These are phyloP conservation scores for Candida buenavistaensis DNA, from an alignment of 1,139 yeast genomes.

Conservation along the genomic window DNA sequence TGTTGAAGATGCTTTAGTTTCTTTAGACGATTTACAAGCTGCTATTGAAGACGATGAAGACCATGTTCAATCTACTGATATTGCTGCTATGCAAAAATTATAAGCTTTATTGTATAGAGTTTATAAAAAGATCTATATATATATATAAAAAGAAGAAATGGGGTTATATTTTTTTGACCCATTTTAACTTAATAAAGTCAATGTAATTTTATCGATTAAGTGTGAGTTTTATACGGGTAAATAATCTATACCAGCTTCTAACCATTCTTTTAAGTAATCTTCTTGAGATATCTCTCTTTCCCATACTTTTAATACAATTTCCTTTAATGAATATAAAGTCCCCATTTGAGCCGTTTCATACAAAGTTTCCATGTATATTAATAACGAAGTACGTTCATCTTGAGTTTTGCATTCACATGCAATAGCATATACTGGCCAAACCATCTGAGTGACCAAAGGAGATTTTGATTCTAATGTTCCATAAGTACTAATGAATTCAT, in stretches of 20 bases:
- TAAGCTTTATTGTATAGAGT: conserved; percentile 38
- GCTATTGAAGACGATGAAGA: conserved; percentile 94
- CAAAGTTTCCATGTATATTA: conserved; percentile 35
- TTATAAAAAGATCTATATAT: too few species aligned
- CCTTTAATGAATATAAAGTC: conserved; percentile 40
- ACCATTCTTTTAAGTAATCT: conserved; percentile 44
- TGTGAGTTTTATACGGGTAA: conserved; percentile 40
- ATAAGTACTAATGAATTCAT: conserved; percentile 48
- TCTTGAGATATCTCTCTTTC: conserved; percentile 35
- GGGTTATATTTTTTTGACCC: background rate
- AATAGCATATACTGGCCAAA: conserved; percentile 55
- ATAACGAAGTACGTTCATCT: conserved; percentile 27
- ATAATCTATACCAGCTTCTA: conserved; percentile 48
- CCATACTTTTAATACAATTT: conserved; percentile 46
- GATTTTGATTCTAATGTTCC: conserved; percentile 40
- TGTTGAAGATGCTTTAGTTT: conserved; percentile 94
- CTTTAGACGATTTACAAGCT: conserved; percentile 86
- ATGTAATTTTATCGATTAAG: too few species aligned
- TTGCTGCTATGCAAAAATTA: conserved; percentile 98
- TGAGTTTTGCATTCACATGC: conserved; percentile 39
- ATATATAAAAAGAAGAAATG: too few species aligned
- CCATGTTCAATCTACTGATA: conserved; percentile 97
- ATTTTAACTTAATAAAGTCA: too few species aligned
- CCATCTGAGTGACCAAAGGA: conserved; percentile 57
- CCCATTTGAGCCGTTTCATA: conserved; percentile 55